Base-by-base conservation (phyloP, 208 protist genomes). In the Naegleria gruberi region DNA sequence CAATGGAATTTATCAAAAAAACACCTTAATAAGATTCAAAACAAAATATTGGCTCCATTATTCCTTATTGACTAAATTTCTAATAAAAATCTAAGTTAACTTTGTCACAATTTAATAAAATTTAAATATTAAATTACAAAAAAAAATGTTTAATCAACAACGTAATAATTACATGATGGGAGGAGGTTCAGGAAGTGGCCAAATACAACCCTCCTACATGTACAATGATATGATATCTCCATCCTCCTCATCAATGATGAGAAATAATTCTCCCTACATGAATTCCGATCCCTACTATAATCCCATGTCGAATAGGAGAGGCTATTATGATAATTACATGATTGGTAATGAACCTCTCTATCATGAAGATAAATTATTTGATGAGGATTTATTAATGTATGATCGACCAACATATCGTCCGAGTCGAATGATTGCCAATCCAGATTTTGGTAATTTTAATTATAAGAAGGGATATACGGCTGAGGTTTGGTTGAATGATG, bases 371-470 rank as follows among this genome's bases (percentile, higher is more conserved):
- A 51, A 42, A 88, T 45, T 88, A 42, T 88, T 65, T 42, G 84
- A 88, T 88, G 84, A 88, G 26, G 82, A 85, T 43, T 19, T 42
- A 10, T 7, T 41, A 40, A 41, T 42, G 42, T 86, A 89, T 84
- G 87, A 89, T 23, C 10, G 87, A 83, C 88, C 88, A 73, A 90
- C 88, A 26, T 90, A 81, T 41, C 0, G 74, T 17, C 19, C 23
- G 42, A 73, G 45, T 44, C 34, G 57, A 65, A 47, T 81, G 34
- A 43, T 90, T 19, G 88, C 51, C 2, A 90, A 90, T 65, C 88
- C 88, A 45, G 88, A 90, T 65, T 90, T 90, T 90, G 88, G 88
- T 43, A 90, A 90, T 86, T 90, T 90, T 81, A 46, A 86, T 40
- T 87, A 57, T 90, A 84, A 65, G 57, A 90, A 86, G n/a, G 82